Base-by-base conservation (phyloP, 140 eudicot genomes). In the Stevia rebaudiana region DNA sequence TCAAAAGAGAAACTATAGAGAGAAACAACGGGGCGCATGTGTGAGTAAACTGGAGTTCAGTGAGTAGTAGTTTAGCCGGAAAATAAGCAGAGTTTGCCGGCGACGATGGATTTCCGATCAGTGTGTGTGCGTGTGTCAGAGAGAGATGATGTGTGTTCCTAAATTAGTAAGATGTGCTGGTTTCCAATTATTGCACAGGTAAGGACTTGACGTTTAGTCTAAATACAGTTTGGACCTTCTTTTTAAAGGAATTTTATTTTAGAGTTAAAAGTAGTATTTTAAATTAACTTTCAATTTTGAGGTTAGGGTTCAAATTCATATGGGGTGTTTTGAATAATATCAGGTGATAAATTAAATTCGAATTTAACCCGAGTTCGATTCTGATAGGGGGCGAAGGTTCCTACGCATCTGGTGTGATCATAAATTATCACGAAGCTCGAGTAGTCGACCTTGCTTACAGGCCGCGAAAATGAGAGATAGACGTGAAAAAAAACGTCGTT, bases 131-230 rank as follows among this genome's bases (percentile, higher is more conserved):
- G 10, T 11, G 10, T 3, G 19, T 19, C 6, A 21, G 68, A 60
- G 35, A 55, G 75, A 41, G 74, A 69, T 40, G 48, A 43, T 43
- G 13, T n/a, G 23, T 55, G 25, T 30, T 63, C 58, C 28, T 48
- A 12, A 30, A 56, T 18, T 49, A 59, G 56, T 17, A 39, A 30
- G 57, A 22, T 67, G 79, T 67, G 74, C 59, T 74, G 63, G 65
- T 67, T 67, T 67, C 17, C 52, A 49, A 49, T 74, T 48, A 61
- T 67, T 74, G 63, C 47, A 16, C 73, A 74, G 69, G 48, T 74
- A 58, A 74, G 69, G 74, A 50, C 69, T 65, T 73, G 8, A 74
- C 54, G 31, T 74, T 58, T 67, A 33, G 69, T 57, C 4, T 35
- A 37, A 30, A 23, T 36, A 74, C 63, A 36, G 9, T 71, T 71